These are phyloP conservation scores for Trichoderma hamatum DNA, from an alignment of 2,329 filamentous ascomycete species.

Conservation along the genomic window DNA sequence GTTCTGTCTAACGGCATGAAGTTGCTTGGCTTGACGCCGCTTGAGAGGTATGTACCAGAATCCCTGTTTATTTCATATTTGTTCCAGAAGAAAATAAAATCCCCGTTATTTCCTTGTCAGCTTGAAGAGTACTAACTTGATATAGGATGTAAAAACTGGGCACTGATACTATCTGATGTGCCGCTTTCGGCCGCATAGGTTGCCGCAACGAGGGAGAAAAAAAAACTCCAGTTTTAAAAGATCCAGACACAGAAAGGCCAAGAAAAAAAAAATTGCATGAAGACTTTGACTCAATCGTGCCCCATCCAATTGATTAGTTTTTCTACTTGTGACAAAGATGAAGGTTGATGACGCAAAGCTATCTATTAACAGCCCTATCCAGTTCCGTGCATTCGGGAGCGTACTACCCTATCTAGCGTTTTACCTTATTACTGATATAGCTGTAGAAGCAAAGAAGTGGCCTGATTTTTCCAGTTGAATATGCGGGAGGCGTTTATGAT, in stretches of 20 bases:
- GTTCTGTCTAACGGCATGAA: constrained; percentile 84
- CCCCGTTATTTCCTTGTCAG: background rate
- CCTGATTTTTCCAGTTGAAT: background rate
- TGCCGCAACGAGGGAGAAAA: background rate
- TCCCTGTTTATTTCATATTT: background rate
- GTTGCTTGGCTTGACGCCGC: constrained; percentile 74
- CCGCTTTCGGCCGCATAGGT: constrained; percentile 11
- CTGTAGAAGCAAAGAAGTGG: background rate
- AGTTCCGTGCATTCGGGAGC: background rate
- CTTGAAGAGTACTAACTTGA: background rate
- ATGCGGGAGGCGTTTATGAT: background rate
- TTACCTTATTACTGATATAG: background rate
- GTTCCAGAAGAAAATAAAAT: background rate
- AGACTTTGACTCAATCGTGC: background rate
- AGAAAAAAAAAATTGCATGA: background rate
- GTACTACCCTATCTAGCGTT: background rate
- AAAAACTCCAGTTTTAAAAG: constrained; percentile 4
- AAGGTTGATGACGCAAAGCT: background rate
- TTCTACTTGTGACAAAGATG: background rate
- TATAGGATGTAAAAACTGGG: constrained; percentile 19
- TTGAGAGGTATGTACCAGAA: constrained; percentile 55
- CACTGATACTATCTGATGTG: background rate
- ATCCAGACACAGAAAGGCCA: background rate
- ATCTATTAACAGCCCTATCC: background rate
- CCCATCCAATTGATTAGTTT: background rate